Conservation (phyloP, 306 rosid species). For the Cucumis sativus region Cucumber_9930_V3 NC_026658.2:5754501-5755000, state of each 20-base stretch:
- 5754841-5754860: conserved; percentile 29
- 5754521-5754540: not conserved
- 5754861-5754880: conserved; percentile 41
- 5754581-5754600: conserved; percentile 81
- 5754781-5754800: conserved; percentile 24
- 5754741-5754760: conserved; percentile 31
- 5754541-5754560: conserved; percentile 37
- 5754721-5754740: conserved; percentile 27
- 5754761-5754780: conserved; percentile 21
- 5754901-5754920: conserved; percentile 56
- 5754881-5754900: conserved; percentile 58
- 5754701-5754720: conserved; percentile 28
- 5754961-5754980: conserved; percentile 59
- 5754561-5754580: conserved; percentile 73
- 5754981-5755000: conserved; percentile 51
- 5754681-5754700: conserved; percentile 20
- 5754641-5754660: conserved; percentile 14
- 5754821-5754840: conserved; percentile 27
- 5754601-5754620: conserved; percentile 76
- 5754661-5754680: conserved; percentile 21
- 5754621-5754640: conserved; percentile 21
- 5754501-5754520: not conserved
- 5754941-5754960: conserved; percentile 47
- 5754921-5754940: conserved; percentile 53
- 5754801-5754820: conserved; percentile 25